Conservation (phyloP, 352 stramenopile species). For the Achlya hypogyna region DNA sequence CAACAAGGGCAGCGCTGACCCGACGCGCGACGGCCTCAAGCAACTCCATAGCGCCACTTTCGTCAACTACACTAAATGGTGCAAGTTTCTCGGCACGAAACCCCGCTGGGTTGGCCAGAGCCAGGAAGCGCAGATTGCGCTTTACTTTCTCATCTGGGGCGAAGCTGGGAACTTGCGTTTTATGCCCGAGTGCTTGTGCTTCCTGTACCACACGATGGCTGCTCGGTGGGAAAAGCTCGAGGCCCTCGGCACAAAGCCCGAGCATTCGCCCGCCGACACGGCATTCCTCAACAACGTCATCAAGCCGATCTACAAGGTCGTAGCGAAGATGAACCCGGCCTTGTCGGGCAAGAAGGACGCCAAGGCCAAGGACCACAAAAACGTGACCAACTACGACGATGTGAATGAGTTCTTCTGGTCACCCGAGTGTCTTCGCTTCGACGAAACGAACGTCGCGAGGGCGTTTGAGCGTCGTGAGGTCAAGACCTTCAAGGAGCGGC, state of each 20-base stretch:
- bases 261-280: conserved; percentile 31
- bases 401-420: conserved; percentile 88
- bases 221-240: conserved; percentile 65
- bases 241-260: conserved; percentile 21
- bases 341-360: conserved; percentile 3
- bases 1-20: conserved; percentile 27
- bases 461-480: conserved; percentile 52
- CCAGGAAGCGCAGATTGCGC: conserved; percentile 46
- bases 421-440: conserved; percentile 62
- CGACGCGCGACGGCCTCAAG: conserved; percentile 47
- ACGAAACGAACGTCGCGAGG: conserved; percentile 70
- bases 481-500: conserved; percentile 86
- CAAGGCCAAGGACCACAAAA: conserved; percentile 52
- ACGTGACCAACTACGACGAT: conserved; percentile 86
- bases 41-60: conserved; percentile 92
- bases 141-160: conserved; percentile 82
- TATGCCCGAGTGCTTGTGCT: conserved; percentile 85
- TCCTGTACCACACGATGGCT: conserved; percentile 77
- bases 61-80: conserved; percentile 93
- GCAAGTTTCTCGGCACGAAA: conserved; percentile 80
- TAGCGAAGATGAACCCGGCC: conserved; percentile 65
- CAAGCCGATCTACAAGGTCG: conserved; percentile 64
- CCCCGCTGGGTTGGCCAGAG: conserved; percentile 71
- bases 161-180: conserved; percentile 78
- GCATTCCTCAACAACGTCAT: conserved; percentile 67